A percentile compares a stretch with the other conserved stretches of the same genome.
Conservation (phyloP, 331 rosid genomes). For the Pyrus hybrid region DNA sequence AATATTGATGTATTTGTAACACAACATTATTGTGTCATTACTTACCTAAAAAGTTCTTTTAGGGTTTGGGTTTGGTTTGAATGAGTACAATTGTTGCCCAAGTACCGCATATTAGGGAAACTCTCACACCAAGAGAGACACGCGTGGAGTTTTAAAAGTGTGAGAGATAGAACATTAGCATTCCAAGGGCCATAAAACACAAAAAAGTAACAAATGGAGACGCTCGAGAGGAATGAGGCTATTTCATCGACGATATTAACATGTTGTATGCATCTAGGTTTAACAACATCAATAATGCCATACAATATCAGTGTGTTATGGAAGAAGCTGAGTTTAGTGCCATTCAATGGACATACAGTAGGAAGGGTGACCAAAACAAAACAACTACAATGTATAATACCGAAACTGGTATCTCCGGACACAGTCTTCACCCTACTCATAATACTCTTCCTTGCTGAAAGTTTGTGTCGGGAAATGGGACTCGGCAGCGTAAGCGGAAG, state of each 20-base stretch:
- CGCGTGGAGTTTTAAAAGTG: no score
- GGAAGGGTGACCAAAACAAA: neutral
- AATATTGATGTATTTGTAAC: no score
- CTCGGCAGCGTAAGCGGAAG: slow-evolving; percentile 65
- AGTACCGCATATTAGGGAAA: neutral
- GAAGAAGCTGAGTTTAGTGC: no score
- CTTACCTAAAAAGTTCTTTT: neutral
- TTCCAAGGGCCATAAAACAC: no score
- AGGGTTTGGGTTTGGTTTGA: neutral
- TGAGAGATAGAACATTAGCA: no score
- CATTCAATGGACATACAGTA: no score
- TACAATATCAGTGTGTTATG: no score
- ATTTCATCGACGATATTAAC: neutral
- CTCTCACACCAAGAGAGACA: neutral
- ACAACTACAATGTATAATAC: slow-evolving; percentile 37
- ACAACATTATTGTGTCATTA: neutral
- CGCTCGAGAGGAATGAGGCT: neutral
- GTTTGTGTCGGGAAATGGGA: slow-evolving; percentile 65
- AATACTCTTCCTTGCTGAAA: slow-evolving; percentile 65
- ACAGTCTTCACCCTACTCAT: slow-evolving; percentile 86
- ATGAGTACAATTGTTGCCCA: neutral
- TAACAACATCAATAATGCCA: neutral
- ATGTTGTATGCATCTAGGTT: neutral
- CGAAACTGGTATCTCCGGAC: slow-evolving; percentile 63
- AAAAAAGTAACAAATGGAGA: neutral